Percentiles rank a stretch among this genome's conserved stretches.
Evolutionary conservation across 345 rosid species (phyloP).

Genomic region (Pistacia integerrima): DNA sequence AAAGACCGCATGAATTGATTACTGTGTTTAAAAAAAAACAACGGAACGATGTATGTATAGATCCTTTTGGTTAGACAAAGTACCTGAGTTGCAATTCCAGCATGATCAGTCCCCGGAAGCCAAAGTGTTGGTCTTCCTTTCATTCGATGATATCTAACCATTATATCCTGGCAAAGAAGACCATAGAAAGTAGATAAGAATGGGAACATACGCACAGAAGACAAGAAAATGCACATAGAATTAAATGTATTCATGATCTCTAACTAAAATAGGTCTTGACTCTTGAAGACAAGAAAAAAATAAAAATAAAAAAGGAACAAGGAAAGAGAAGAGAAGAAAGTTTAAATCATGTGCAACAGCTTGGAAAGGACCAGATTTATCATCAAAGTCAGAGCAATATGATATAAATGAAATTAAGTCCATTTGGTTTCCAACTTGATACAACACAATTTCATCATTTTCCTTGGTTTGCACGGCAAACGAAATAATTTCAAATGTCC

Average conservation of each 20-base stretch:
- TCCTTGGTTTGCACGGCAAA: no score
- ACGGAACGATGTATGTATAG: conserved; percentile 10
- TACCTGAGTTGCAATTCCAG: conserved; percentile 99
- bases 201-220: neutral
- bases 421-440: no score
- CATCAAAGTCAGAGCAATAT: neutral
- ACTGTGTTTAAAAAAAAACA: neutral
- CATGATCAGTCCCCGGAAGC: conserved; percentile 99
- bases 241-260: neutral
- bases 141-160: conserved; percentile 92
- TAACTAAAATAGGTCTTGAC: neutral
- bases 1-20: neutral
- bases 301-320: neutral
- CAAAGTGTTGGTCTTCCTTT: conserved; percentile 95
- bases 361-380: neutral
- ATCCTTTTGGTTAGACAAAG: conserved; percentile 24
- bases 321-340: neutral
- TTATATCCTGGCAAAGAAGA: conserved; percentile 62
- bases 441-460: no score
- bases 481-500: no score
- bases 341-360: neutral
- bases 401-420: neutral
- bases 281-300: neutral
- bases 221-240: neutral
- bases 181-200: conserved; percentile 18